phyloP scores from a whole-genome alignment of 2,329 filamentous ascomycete genomes.

The Metarhizium robertsii region DNA sequence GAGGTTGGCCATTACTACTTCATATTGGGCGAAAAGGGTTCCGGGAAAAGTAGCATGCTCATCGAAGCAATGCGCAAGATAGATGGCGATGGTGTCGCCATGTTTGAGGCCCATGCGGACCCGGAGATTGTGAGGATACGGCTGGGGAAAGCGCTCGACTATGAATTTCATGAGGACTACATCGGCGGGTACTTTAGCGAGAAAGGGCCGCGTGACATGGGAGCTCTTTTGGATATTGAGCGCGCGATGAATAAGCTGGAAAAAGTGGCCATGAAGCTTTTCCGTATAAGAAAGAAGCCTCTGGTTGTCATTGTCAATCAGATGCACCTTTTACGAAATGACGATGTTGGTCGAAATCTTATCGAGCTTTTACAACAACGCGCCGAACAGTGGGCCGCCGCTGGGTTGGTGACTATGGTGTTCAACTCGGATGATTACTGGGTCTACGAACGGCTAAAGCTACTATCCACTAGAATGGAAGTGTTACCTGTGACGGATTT shows the following conservation, averaged over 20 bases:
- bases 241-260: constrained; percentile 96
- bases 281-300: constrained; percentile 54
- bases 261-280: constrained; percentile 74
- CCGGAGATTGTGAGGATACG: constrained; percentile 90
- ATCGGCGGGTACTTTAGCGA: constrained; percentile 96
- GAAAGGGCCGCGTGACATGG: constrained; percentile 82
- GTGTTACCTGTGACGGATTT: constrained; percentile 81
- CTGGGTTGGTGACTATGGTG: constrained; percentile 81
- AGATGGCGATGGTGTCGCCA: constrained; percentile 78
- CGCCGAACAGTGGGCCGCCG: constrained; percentile 92
- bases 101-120: constrained; percentile 95
- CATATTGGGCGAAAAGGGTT: constrained; percentile 89
- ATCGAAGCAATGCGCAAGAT: constrained; percentile 91
- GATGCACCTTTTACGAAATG: constrained; percentile 81
- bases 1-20: constrained; percentile 80
- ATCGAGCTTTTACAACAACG: constrained; percentile 92
- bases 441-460: constrained; percentile 92
- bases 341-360: constrained; percentile 86
- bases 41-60: constrained; percentile 93
- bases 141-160: constrained; percentile 88
- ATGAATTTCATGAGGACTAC: constrained; percentile 95
- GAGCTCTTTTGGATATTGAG: constrained; percentile 88
- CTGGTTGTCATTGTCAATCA: constrained; percentile 93
- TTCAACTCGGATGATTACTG: constrained; percentile 98
- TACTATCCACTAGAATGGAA: constrained; percentile 89